A percentile compares a stretch with the other conserved stretches of the same genome.
Conservation (phyloP, 2,329 filamentous ascomycete species). For the Arthrobotrys sphaeroides region DNA sequence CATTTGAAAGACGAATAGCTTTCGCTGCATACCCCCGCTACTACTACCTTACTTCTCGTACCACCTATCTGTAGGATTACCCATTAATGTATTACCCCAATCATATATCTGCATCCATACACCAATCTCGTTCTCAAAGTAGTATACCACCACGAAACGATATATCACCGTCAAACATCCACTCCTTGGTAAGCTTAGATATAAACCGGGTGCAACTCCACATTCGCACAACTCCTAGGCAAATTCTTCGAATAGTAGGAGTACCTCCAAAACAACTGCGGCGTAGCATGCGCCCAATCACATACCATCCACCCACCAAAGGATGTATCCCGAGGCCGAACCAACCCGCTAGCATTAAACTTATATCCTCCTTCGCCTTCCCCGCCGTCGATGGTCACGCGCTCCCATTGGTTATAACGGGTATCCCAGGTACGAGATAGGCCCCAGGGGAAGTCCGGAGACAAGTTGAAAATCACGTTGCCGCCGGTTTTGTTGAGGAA, state of each 20-base stretch:
- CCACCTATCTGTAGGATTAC: no score
- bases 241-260: constrained; percentile 11
- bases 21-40: no score
- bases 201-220: constrained; percentile 35
- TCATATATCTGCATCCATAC: no score
- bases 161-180: no score
- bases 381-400: constrained; percentile 23
- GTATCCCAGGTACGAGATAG: constrained; percentile 32
- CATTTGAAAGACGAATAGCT: no score
- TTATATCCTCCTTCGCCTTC: constrained; percentile 15
- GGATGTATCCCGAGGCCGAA: neutral
- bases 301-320: constrained; percentile 41
- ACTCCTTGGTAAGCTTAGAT: neutral
- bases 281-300: constrained; percentile 34
- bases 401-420: constrained; percentile 33
- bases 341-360: constrained; percentile 35
- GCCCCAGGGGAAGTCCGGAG: constrained; percentile 31
- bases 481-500: constrained; percentile 30
- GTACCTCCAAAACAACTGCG: constrained; percentile 43
- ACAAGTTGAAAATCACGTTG: constrained; percentile 36
- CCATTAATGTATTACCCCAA: no score
- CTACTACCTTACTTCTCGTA: no score
- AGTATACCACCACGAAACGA: no score
- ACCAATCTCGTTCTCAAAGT: no score
- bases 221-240: constrained; percentile 32